Base-by-base conservation (phyloP, 257 asterid genomes). In the Solanum medicagineum region DNA sequence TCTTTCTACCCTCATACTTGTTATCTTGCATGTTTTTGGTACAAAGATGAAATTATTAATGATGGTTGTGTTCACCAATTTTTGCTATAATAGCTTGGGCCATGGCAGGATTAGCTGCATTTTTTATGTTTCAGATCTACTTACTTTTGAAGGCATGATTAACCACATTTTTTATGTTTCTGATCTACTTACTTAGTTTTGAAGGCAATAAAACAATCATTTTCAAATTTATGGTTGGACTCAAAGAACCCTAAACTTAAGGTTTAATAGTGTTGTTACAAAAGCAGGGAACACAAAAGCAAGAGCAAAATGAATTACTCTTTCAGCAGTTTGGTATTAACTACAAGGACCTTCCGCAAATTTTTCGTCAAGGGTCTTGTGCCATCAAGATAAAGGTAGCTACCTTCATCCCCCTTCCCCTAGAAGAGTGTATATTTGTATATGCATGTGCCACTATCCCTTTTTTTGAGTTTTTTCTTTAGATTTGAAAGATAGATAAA, bases 311-410 rank as follows among this genome's bases (percentile, higher is more conserved):
- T 86, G 98, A 96, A 88, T 86, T 93, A 87, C 98, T 94, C 83
- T 96, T 85, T 89, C 93, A 93, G 81, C 65, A 81, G 81, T 96
- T 93, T 88, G 92, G 91, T 85, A 90, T 94, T 65, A 94, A 96
- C 89, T 96, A 94, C 90, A 95, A 90, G 87, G 91, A 91, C 81
- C 90, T 95, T 84, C 95, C 94, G 6, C 92, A 84, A 77, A 91
- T 93, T 54, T 92, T 94, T 89, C 98, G 99, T 89, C 99, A 96
- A 88, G 98, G 98, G 56, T 93, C 99, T 81, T 94, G 98, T 87
- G 90, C 85, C 86, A 84, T 94, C 83, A 92, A 92, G 91, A 90
- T 88, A 83, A 92, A 94, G 94, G 97, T 93, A 81, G 74, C 63
- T 83, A n/a, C 85, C 74, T 84, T 80, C 57, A 51, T 63, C 66